These are phyloP conservation scores for Thielaviopsis ethacetica DNA, from an alignment of 2,329 filamentous ascomycete species.

Conservation along the genomic window DNA sequence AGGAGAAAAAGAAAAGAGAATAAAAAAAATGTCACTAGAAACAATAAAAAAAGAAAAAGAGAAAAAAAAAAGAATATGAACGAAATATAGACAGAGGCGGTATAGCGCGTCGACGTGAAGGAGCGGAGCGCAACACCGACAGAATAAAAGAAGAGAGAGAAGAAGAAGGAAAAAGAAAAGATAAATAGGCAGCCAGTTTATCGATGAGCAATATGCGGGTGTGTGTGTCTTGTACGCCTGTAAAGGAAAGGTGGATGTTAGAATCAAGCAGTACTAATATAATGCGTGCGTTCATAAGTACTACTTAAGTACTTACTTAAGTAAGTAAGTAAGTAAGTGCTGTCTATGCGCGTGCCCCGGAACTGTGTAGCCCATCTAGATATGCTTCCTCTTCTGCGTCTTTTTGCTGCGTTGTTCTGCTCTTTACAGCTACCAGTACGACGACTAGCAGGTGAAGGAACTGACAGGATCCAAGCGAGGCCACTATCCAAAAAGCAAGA, in stretches of 20 bases:
- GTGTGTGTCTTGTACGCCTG: neutral
- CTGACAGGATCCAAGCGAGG: neutral
- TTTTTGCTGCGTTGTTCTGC: neutral
- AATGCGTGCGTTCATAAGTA: too few species aligned
- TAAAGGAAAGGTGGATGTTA: neutral
- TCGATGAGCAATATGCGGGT: neutral
- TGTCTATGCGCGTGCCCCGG: neutral
- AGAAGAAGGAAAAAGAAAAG: neutral
- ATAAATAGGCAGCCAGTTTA: neutral
- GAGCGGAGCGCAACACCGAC: neutral
- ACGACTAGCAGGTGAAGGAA: neutral
- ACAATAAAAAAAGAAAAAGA: neutral
- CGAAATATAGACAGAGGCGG: neutral
- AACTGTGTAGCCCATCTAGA: too few species aligned
- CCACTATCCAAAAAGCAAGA: neutral
- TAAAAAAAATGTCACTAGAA: neutral
- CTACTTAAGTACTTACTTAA: too few species aligned
- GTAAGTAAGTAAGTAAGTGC: too few species aligned
- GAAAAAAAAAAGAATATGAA: neutral
- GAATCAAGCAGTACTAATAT: too few species aligned
- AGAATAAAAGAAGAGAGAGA: neutral
- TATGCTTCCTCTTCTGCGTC: neutral
- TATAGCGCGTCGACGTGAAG: neutral
- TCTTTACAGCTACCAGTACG: neutral
- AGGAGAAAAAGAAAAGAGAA: neutral